Base-by-base conservation (phyloP, 2,329 filamentous ascomycete species). In the Aspergillus versicolor region DNA sequence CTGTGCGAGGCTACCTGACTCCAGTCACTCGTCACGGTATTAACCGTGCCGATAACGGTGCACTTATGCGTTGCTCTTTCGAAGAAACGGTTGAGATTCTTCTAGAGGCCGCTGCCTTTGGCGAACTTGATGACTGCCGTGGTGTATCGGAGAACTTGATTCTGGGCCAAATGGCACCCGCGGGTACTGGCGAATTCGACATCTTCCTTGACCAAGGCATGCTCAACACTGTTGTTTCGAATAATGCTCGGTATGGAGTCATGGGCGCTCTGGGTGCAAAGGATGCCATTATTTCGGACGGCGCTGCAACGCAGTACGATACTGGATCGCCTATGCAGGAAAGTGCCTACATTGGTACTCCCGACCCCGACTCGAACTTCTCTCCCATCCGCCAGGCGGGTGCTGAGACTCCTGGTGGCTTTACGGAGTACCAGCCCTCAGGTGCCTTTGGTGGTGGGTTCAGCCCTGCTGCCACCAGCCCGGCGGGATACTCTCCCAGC, bases 91-190 rank as follows among this genome's bases (percentile, higher is more conserved):
- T 99, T 41, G 95, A 99, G 73, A 99, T 99, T 81, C 81, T 99
- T 52, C 86, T 99, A 19, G 94, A 99, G 72, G 95, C 94, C 60
- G 94, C 94, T 22, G 91, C 92, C 15, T 91, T 91, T 50, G 94
- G 94, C 72, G 94, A 99, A 75, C 83, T 99, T 32, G 94, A 99
- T 71, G 94, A 99, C 76, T 99, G 95, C 79, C 90, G 92, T 59
- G 94, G 94, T 82, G 93, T 99, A 50, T 97, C 94, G 15, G 94
- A 99, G 79, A 99, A 99, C 79, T 88, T 99, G 72, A 99, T 99
- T 85, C 85, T 99, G 61, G 94, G 94, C 61, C 94, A 99, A 78
- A 85, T 97, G 77, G 94, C 95, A 5, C 94, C 95, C 30, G 93
- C 96, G 83, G 94, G 94, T 61, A 99, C 95, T 57, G 94, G 94